Conservation (phyloP, 208 protist genomes). For the Leptomonas pyrrhocoris region DNA sequence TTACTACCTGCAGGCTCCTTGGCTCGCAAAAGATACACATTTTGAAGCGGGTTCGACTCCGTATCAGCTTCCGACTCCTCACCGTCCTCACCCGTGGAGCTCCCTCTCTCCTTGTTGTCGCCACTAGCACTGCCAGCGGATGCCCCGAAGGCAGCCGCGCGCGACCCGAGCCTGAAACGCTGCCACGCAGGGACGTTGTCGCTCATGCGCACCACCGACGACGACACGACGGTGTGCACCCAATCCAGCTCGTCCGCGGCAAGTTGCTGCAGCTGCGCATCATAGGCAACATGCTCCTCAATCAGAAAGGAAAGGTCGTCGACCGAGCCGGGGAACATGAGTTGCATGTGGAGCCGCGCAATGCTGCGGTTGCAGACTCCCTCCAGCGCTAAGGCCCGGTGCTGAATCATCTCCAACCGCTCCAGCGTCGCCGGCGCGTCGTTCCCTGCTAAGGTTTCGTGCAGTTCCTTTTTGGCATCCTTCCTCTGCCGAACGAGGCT, state of each 20-base stretch:
- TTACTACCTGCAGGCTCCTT: not conserved
- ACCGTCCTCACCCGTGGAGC: not conserved
- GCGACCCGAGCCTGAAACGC: not conserved
- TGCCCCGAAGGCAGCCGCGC: not conserved
- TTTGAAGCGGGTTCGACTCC: constrained; percentile 16
- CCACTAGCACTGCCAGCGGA: not conserved
- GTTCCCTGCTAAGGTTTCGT: constrained; percentile 1
- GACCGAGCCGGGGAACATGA: constrained; percentile 51
- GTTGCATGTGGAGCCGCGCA: constrained; percentile 34
- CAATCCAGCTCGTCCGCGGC: constrained; percentile 64
- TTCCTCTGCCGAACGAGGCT: constrained; percentile 34
- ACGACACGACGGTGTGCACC: constrained; percentile 23
- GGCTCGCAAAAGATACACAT: constrained; percentile 25
- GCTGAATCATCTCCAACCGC: constrained; percentile 31
- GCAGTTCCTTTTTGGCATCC: constrained; percentile 20
- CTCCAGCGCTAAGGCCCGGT: constrained; percentile 30
- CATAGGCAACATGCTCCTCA: constrained; percentile 68
- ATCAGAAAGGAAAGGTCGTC: constrained; percentile 83
- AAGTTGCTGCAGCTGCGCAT: constrained; percentile 48
- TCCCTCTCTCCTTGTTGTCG: not conserved
- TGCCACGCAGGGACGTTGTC: constrained; percentile 3
- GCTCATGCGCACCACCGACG: constrained; percentile 10
- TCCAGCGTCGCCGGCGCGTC: not conserved
- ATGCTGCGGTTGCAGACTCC: constrained; percentile 45
- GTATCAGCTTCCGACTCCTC: not conserved